Evolutionary conservation across 805 yeast genomes (phyloP), one percentile per base, ranked within the genome.

Genomic region (Candida hispaniensis): DNA sequence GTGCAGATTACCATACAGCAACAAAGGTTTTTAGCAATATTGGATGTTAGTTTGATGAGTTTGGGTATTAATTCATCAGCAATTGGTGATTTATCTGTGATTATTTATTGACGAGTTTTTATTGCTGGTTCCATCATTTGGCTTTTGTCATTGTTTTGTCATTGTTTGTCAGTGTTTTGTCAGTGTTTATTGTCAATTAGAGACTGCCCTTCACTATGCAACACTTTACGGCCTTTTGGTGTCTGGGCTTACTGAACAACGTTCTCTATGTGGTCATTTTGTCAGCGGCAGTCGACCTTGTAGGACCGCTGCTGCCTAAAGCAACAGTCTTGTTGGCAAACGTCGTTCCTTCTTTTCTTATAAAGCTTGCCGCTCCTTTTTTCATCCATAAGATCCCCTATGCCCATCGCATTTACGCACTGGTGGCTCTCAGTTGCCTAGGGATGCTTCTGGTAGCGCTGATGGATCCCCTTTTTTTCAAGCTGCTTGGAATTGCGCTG

Each of bases 201-300:
- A n/a, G n/a, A n/a, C n/a, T n/a, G n/a, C n/a, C n/a, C n/a, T n/a
- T n/a, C n/a, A n/a, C n/a, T n/a, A n/a, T n/a, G n/a, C n/a, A n/a
- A n/a, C n/a, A n/a, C n/a, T 47, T 46, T 24, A 22, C 32, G 9
- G 28, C 79, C 8, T 86, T 86, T 53, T 77, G 88, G 73, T 49
- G 75, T 1, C 82, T 86, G 54, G 98, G 97, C 0, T 67, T 88
- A 7, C 61, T 85, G 21, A 88, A 88, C 57, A 88, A 88, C 53
- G 77, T 88, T 7, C 68, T 88, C 1, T 88, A 86, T 58, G 96
- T 88, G 18, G 88, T 88, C 10, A 86, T 88, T 23, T 61, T 88
- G 9, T 75, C 93, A 0, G 94, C 96, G 0, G 97, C 97, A 2
- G 71, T 82, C 18, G 98, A 88, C 51, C 61, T 88, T 9, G 95